phyloP scores from a whole-genome alignment of 2,329 filamentous ascomycete species.

The Dothistroma pini region DNA sequence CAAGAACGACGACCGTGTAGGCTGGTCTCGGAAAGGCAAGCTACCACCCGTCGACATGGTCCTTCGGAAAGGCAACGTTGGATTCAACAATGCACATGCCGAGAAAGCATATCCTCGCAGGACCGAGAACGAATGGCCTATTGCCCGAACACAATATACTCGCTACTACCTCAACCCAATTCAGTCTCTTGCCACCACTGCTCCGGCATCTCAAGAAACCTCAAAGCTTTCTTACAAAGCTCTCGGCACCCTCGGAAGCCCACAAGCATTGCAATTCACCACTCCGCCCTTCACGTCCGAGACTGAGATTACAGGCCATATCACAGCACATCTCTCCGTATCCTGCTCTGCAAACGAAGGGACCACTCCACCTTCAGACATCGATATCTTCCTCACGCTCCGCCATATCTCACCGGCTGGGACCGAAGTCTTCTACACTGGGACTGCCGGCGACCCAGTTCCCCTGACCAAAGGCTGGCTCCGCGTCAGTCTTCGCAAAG shows the following conservation, averaged over 20 bases:
- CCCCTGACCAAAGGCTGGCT: constrained; percentile 64
- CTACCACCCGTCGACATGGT: constrained; percentile 59
- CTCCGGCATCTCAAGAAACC: constrained; percentile 14
- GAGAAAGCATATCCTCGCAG: constrained; percentile 56
- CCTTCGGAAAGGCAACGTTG: constrained; percentile 63
- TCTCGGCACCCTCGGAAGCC: constrained; percentile 53
- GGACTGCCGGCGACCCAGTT: constrained; percentile 61
- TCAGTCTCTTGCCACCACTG: constrained; percentile 34
- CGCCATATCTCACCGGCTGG: constrained; percentile 55
- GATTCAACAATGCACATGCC: constrained; percentile 60
- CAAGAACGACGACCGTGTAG: constrained; percentile 60
- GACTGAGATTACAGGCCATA: constrained; percentile 66
- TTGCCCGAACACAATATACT: constrained; percentile 61
- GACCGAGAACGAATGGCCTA: constrained; percentile 62
- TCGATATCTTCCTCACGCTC: constrained; percentile 61
- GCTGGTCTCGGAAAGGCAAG: constrained; percentile 58
- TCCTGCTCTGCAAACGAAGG: constrained; percentile 38
- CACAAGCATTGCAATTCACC: constrained; percentile 55
- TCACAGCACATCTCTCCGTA: constrained; percentile 61
- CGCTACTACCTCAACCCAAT: constrained; percentile 57
- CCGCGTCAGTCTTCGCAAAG: constrained; percentile 54
- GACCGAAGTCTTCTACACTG: constrained; percentile 61
- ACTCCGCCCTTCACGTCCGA: constrained; percentile 58
- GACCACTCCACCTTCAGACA: constrained; percentile 47
- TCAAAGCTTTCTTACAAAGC: constrained; percentile 52